Evolutionary conservation across 306 rosid species (phyloP).

Genomic region (Trifolium pratense): DNA sequence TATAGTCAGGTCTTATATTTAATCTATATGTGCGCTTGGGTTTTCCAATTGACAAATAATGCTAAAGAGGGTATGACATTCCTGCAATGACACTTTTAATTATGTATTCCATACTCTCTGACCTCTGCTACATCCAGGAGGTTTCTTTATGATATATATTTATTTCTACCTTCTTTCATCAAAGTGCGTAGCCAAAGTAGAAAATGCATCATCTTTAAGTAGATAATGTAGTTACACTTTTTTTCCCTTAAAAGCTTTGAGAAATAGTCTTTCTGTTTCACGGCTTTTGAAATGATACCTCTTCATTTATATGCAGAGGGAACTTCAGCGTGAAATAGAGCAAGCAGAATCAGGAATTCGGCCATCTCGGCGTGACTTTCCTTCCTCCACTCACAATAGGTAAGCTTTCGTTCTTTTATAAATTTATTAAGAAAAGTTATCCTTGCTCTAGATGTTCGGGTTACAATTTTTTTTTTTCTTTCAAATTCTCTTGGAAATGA

Average conservation of each 20-base stretch:
- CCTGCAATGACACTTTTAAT: slow-evolving; percentile 1
- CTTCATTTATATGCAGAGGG: slow-evolving; percentile 65
- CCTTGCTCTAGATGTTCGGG: neutral
- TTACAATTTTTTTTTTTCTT: neutral
- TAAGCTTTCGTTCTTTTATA: slow-evolving; percentile 35
- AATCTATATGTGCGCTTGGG: too few species aligned
- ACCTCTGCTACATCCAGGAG: neutral
- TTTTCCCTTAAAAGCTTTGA: slow-evolving; percentile 7
- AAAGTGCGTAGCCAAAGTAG: neutral
- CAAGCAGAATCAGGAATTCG: slow-evolving; percentile 89
- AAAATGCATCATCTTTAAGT: slow-evolving; percentile 9
- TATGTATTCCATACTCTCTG: neutral
- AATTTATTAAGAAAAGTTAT: neutral
- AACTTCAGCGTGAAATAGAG: slow-evolving; percentile 90
- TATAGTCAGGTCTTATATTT: too few species aligned
- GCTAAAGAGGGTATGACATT: neutral
- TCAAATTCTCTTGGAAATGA: slow-evolving; percentile 8
- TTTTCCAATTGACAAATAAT: neutral
- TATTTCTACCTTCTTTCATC: neutral
- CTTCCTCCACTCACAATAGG: slow-evolving; percentile 78
- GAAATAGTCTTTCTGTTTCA: slow-evolving; percentile 6
- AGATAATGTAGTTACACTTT: neutral
- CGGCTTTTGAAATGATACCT: slow-evolving; percentile 14
- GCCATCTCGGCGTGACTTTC: slow-evolving; percentile 79
- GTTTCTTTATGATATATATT: slow-evolving; percentile 6